A percentile compares a stretch with the other conserved stretches of the same genome.
Conservation (phyloP, 805 yeast species). For the Candida vartiovaarae region DNA sequence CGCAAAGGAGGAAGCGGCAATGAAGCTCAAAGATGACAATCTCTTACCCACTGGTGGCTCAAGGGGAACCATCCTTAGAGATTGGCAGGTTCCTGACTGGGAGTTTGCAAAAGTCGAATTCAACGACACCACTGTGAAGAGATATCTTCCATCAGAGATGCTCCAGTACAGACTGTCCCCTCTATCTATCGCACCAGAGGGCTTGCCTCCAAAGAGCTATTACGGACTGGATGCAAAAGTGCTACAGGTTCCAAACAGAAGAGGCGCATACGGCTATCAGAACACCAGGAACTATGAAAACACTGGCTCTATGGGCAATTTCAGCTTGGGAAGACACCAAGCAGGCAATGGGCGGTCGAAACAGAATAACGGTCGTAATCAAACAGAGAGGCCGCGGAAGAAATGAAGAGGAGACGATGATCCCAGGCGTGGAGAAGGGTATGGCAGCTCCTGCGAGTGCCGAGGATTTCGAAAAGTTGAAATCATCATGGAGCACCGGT, state of each 20-base stretch:
- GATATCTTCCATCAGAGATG: constrained; percentile 20
- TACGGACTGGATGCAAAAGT: constrained; percentile 15
- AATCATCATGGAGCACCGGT: constrained; percentile 29
- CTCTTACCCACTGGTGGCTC: constrained; percentile 2
- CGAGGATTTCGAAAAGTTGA: constrained; percentile 35
- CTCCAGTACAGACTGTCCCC: constrained; percentile 12
- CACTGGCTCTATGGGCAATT: constrained; percentile 26
- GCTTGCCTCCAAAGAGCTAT: constrained; percentile 18
- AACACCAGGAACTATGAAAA: constrained; percentile 9
- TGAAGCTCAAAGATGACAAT: background rate
- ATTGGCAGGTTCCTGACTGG: constrained; percentile 18
- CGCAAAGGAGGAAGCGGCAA: constrained; percentile 4
- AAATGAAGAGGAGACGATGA: constrained; percentile 18
- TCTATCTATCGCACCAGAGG: constrained; percentile 9
- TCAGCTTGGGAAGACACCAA: constrained; percentile 16
- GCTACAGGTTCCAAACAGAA: constrained; percentile 5
- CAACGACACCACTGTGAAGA: constrained; percentile 5
- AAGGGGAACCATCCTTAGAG: constrained; percentile 5
- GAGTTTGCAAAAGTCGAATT: constrained; percentile 4
- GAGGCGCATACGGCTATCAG: constrained; percentile 8
- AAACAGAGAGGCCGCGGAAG: constrained; percentile 10
- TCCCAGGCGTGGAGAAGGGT: constrained; percentile 14
- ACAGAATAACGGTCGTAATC: constrained; percentile 11
- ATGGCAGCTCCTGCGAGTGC: constrained; percentile 17
- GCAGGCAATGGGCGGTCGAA: background rate